Percentiles rank a stretch among this genome's conserved stretches.
Conservation (phyloP, 805 yeast genomes). For the Wickerhamiella spandovensis region DNA sequence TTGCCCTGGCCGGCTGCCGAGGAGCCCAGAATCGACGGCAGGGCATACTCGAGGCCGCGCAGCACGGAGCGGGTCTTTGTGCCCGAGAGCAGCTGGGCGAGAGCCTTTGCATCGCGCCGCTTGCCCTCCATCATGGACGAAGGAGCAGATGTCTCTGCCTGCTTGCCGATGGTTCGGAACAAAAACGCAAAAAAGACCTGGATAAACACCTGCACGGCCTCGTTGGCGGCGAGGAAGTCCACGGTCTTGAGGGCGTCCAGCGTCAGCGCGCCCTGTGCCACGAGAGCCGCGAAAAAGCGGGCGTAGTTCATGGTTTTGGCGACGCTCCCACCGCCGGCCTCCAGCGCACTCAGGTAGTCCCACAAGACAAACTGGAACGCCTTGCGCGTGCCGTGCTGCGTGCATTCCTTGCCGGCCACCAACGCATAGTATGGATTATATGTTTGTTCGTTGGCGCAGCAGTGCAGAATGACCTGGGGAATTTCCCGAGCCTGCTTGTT, state of each 20-base stretch:
- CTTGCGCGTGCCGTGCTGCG: slow-evolving; percentile 56
- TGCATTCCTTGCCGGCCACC: slow-evolving; percentile 64
- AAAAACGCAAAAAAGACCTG: slow-evolving; percentile 63
- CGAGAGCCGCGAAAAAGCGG: slow-evolving; percentile 61
- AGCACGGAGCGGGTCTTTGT: slow-evolving; percentile 46
- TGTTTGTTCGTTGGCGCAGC: slow-evolving; percentile 67
- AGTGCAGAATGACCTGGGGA: slow-evolving; percentile 72
- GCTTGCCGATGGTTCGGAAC: slow-evolving; percentile 41
- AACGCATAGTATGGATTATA: slow-evolving; percentile 86
- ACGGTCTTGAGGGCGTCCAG: slow-evolving; percentile 60
- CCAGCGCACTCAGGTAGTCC: slow-evolving; percentile 65
- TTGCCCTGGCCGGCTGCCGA: slow-evolving; percentile 33
- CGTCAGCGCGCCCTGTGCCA: slow-evolving; percentile 61
- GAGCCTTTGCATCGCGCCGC: slow-evolving; percentile 34
- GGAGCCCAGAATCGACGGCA: slow-evolving; percentile 32
- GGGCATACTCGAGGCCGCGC: slow-evolving; percentile 54
- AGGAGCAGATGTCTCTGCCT: slow-evolving; percentile 19
- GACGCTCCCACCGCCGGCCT: slow-evolving; percentile 25
- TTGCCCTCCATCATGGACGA: slow-evolving; percentile 16
- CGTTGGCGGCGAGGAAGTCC: slow-evolving; percentile 52
- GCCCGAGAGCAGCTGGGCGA: slow-evolving; percentile 38
- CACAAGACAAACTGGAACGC: slow-evolving; percentile 81
- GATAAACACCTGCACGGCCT: slow-evolving; percentile 52
- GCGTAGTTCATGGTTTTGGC: slow-evolving; percentile 55
- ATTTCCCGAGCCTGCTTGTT: slow-evolving; percentile 75